Evolutionary conservation across 163 green algal species (phyloP).

Genomic region (Scenedesmus sp.): DNA sequence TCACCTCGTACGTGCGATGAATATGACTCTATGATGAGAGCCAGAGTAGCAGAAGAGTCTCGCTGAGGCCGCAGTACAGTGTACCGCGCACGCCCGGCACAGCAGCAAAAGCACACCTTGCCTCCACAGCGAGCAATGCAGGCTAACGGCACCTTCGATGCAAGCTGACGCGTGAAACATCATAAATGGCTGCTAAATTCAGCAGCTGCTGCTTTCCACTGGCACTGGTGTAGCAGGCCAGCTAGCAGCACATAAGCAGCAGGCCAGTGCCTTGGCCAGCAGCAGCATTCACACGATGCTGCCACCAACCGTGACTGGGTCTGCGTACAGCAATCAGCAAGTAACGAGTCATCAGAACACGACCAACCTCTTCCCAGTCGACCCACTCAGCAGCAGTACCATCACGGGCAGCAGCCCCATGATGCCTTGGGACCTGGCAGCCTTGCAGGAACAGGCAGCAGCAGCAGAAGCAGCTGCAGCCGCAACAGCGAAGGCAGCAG

Average conservation of each 20-base stretch:
- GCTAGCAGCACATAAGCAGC: background rate
- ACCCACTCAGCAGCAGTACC: background rate
- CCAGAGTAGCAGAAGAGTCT: too few relatives aligned
- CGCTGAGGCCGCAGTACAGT: too few relatives aligned
- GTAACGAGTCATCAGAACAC: background rate
- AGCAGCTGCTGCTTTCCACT: background rate
- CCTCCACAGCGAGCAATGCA: too few relatives aligned
- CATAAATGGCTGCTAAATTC: background rate
- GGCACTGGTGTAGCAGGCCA: background rate
- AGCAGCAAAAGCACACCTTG: too few relatives aligned
- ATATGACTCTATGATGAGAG: too few relatives aligned
- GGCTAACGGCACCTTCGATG: background rate
- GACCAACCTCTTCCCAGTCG: background rate
- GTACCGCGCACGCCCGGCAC: too few relatives aligned
- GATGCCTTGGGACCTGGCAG: background rate
- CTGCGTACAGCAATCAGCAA: background rate
- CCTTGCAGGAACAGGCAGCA: background rate
- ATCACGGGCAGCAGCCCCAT: background rate
- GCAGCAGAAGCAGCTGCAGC: background rate
- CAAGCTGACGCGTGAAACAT: background rate
- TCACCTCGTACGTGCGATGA: too few relatives aligned
- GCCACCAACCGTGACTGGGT: background rate
- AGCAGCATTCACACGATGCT: background rate
- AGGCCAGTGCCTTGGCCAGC: background rate
- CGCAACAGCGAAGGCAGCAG: background rate